These are phyloP conservation scores for Fusarium concolor DNA, from an alignment of 2,329 filamentous ascomycete genomes.

Conservation along the genomic window DNA sequence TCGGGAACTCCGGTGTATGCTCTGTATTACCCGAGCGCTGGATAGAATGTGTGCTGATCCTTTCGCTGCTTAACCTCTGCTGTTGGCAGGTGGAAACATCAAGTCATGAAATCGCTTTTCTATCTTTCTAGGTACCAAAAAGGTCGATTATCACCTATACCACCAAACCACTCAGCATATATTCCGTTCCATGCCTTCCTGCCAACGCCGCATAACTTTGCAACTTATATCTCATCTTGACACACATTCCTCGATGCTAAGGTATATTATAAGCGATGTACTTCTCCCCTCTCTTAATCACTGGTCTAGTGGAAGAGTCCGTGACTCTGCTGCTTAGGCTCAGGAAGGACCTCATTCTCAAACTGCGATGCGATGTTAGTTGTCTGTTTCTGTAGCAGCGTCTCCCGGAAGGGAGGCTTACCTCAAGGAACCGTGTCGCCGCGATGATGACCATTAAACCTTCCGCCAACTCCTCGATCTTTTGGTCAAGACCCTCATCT, in stretches of 20 bases:
- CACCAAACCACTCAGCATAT: constrained; percentile 22
- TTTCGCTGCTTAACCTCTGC: no score
- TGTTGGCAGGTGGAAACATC: neutral
- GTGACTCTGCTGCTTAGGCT: constrained; percentile 49
- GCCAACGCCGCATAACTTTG: constrained; percentile 44
- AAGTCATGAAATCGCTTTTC: constrained; percentile 8
- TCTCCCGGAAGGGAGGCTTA: constrained; percentile 56
- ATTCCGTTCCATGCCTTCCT: constrained; percentile 29
- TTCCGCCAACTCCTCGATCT: constrained; percentile 82
- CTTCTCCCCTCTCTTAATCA: neutral
- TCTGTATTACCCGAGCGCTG: no score
- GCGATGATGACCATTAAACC: constrained; percentile 85
- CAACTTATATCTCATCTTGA: constrained; percentile 34
- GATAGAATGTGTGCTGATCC: no score
- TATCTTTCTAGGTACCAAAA: constrained; percentile 17
- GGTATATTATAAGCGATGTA: neutral
- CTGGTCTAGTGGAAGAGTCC: constrained; percentile 55
- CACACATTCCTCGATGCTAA: constrained; percentile 2
- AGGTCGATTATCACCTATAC: constrained; percentile 27
- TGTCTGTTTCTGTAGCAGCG: neutral
- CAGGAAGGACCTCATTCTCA: constrained; percentile 55
- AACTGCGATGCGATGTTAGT: constrained; percentile 50
- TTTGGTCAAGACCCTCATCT: constrained; percentile 63
- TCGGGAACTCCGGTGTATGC: no score
- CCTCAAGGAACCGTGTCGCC: constrained; percentile 87